phyloP scores from a whole-genome alignment of 2,329 filamentous ascomycete genomes.

The Aschersonia sp. region DNA sequence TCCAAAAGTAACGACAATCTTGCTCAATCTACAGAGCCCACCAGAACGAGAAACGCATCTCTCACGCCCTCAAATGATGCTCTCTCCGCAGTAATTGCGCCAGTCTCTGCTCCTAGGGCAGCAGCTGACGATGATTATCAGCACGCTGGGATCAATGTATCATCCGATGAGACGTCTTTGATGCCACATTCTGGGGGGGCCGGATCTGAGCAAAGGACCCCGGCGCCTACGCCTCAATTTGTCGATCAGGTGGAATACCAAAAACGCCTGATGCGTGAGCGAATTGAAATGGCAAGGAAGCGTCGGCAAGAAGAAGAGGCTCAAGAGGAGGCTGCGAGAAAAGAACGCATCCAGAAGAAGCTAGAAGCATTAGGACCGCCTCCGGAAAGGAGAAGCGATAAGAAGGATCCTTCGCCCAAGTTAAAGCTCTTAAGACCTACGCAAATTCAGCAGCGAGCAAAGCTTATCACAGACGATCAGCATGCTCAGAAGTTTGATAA shows the following conservation, averaged over 20 bases:
- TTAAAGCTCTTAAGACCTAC: constrained; percentile 23
- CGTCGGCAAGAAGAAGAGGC: constrained; percentile 53
- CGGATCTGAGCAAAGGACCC: too few species aligned
- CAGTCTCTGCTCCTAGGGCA: too few species aligned
- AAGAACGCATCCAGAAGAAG: constrained; percentile 58
- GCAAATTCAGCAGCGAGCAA: constrained; percentile 20
- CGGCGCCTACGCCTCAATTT: constrained; percentile 11
- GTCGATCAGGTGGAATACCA: constrained; percentile 47
- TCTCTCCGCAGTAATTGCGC: constrained; percentile 9
- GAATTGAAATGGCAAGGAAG: constrained; percentile 53
- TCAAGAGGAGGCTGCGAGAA: constrained; percentile 55
- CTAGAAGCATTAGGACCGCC: constrained; percentile 54
- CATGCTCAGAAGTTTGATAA: not conserved
- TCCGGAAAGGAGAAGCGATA: constrained; percentile 42
- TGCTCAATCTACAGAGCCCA: constrained; percentile 25
- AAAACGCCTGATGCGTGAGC: constrained; percentile 60
- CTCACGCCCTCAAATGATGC: constrained; percentile 9
- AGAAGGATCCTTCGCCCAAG: constrained; percentile 29
- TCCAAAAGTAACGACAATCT: constrained; percentile 27
- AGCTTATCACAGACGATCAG: constrained; percentile 7
- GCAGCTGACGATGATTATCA: too few species aligned
- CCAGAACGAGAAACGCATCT: constrained; percentile 31
- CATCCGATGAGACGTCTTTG: too few species aligned
- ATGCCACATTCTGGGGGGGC: too few species aligned
- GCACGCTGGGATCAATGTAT: too few species aligned